phyloP scores from a whole-genome alignment of 495 filamentous ascomycete genomes.

The Margaritispora aquatica region DNA sequence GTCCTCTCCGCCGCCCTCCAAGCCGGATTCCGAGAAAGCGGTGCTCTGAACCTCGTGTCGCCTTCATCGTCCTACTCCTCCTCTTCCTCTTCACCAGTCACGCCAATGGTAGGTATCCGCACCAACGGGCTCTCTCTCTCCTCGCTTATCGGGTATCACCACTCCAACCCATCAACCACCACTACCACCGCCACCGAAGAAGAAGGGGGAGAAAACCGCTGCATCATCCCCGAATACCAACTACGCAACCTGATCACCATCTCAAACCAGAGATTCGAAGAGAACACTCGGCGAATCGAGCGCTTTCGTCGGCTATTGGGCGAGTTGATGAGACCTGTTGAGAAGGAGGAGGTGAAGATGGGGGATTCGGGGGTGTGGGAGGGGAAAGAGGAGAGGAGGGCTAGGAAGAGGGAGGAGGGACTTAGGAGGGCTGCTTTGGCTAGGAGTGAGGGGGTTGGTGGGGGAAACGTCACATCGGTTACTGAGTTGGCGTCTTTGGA shows the following conservation, averaged over 20 bases:
- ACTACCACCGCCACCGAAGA: no score
- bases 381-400: constrained; percentile 20
- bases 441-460: background rate
- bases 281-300: constrained; percentile 64
- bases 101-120: constrained; percentile 75
- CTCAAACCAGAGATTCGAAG: constrained; percentile 68
- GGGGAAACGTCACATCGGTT: background rate
- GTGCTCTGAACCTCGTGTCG: constrained; percentile 46
- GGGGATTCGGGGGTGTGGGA: constrained; percentile 53
- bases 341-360: constrained; percentile 15
- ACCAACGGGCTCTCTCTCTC: constrained; percentile 75
- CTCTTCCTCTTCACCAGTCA: constrained; percentile 21
- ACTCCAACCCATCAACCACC: no score
- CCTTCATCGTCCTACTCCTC: background rate
- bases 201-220: constrained; percentile 21
- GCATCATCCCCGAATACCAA: constrained; percentile 31
- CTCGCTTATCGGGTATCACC: constrained; percentile 68
- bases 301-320: constrained; percentile 46
- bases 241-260: constrained; percentile 58
- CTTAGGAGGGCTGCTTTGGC: constrained; percentile 10
- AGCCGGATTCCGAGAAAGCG: constrained; percentile 86
- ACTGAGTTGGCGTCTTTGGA: background rate
- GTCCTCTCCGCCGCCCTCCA: constrained; percentile 67
- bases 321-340: constrained; percentile 24
- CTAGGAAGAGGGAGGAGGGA: constrained; percentile 26